phyloP scores from a whole-genome alignment of 2,329 filamentous ascomycete genomes.

The Aspergillus ibericus region DNA sequence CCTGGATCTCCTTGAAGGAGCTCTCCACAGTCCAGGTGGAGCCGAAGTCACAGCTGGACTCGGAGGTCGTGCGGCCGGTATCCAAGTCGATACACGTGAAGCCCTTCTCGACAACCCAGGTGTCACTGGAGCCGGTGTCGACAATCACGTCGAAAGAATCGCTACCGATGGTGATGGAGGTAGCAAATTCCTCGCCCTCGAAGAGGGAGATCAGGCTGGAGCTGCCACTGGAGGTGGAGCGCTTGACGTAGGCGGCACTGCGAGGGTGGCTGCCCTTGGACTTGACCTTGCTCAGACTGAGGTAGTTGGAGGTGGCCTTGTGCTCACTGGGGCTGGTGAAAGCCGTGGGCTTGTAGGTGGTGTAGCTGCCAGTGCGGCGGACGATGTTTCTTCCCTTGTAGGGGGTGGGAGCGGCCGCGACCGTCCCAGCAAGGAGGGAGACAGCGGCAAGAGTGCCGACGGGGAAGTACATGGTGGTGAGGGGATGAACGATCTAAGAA shows the following conservation, averaged over 20 bases:
- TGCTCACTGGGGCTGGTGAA: background rate
- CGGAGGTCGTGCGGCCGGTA: background rate
- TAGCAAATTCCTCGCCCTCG: conserved; percentile 19
- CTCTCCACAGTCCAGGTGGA: conserved; percentile 17
- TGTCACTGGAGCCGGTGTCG: conserved; percentile 52
- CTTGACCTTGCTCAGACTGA: conserved; percentile 10
- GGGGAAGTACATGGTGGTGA: background rate
- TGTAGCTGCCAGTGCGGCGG: conserved; percentile 9
- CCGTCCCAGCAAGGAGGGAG: background rate
- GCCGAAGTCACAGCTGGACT: conserved; percentile 19
- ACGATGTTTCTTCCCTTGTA: background rate
- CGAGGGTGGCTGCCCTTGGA: background rate
- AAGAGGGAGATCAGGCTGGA: conserved; percentile 15
- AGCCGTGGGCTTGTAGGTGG: conserved; percentile 7
- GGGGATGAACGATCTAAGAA: background rate
- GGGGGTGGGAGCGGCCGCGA: background rate
- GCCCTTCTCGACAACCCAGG: conserved; percentile 42
- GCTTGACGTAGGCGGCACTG: conserved; percentile 11
- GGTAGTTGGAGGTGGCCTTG: background rate
- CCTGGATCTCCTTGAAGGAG: conserved; percentile 18
- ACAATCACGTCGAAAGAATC: conserved; percentile 40
- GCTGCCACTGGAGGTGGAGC: background rate
- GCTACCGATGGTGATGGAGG: conserved; percentile 24
- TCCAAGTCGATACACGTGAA: conserved; percentile 36
- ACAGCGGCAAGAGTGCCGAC: background rate